Evolutionary conservation across 228 moss, liverwort and hornwort species (phyloP).

Genomic region (Sphagnum magellanicum): DNA sequence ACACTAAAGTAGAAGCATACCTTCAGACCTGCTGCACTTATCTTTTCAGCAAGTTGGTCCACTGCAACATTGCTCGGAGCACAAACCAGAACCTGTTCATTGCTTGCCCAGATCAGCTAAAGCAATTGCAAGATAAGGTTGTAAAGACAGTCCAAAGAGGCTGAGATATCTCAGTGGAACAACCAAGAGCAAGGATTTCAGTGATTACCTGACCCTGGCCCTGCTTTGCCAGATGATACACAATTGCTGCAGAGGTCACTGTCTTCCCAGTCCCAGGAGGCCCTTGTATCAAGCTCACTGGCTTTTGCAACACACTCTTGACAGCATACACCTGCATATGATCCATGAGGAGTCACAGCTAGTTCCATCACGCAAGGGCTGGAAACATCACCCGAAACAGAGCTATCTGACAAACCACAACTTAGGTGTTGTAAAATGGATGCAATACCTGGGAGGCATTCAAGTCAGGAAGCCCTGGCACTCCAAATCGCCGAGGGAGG

Average conservation of each 20-base stretch:
- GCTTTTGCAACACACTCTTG: slow-evolving; percentile 61
- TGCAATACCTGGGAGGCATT: slow-evolving; percentile 46
- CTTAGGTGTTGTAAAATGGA: not conserved
- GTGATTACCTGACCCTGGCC: slow-evolving; percentile 50
- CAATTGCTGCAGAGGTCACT: slow-evolving; percentile 64
- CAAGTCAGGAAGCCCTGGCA: slow-evolving; percentile 57
- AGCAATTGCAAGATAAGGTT: not conserved
- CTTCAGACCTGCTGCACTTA: slow-evolving; percentile 66
- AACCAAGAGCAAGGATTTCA: not conserved
- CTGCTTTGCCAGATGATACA: slow-evolving; percentile 64
- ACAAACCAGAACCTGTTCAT: slow-evolving; percentile 48
- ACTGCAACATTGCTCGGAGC: slow-evolving; percentile 73
- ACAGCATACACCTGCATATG: slow-evolving; percentile 40
- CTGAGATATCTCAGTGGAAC: not conserved
- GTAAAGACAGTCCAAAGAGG: not conserved
- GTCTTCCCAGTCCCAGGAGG: slow-evolving; percentile 68
- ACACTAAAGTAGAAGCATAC: slow-evolving; percentile 3
- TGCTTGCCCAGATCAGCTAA: not conserved
- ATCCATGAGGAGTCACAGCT: too few relatives aligned
- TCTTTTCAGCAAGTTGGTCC: slow-evolving; percentile 65
- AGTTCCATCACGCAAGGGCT: not conserved
- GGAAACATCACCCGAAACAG: not conserved
- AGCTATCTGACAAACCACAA: too few relatives aligned
- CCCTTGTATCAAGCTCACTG: slow-evolving; percentile 61
- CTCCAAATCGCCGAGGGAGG: slow-evolving; percentile 57